These are phyloP conservation scores for Abortiporus biennis DNA, from an alignment of 1,284 basidiomycete genomes.

Conservation along the genomic window DNA sequence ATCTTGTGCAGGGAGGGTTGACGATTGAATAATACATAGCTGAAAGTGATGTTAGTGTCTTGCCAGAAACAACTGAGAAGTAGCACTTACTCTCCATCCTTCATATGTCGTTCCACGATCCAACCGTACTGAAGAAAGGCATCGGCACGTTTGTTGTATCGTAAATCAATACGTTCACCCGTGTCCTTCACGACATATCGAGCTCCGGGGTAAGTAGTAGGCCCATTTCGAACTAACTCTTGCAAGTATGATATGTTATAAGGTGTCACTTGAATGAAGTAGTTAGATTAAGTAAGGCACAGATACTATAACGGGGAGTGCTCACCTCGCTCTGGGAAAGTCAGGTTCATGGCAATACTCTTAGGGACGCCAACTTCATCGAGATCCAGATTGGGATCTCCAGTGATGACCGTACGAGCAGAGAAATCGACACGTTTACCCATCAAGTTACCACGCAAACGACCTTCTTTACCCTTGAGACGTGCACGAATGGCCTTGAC, in stretches of 20 bases:
- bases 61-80: not conserved
- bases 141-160: constrained; percentile 97
- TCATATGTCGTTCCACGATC: constrained; percentile 97
- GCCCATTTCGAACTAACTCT: constrained; percentile 95
- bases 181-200: constrained; percentile 97
- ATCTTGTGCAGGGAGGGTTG: constrained; percentile 99
- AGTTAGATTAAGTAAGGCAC: constrained; percentile 7
- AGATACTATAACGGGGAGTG: constrained; percentile 8
- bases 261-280: constrained; percentile 72
- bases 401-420: constrained; percentile 98
- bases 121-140: constrained; percentile 97
- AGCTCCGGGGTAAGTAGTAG: constrained; percentile 93
- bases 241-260: constrained; percentile 97
- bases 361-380: constrained; percentile 98
- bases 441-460: constrained; percentile 97
- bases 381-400: constrained; percentile 94
- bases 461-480: constrained; percentile 98
- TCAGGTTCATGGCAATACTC: constrained; percentile 97
- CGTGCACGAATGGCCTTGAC: constrained; percentile 98
- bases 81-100: constrained; percentile 87
- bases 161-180: constrained; percentile 94
- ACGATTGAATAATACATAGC: constrained; percentile 96
- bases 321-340: constrained; percentile 92
- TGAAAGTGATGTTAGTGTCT: constrained; percentile 22
- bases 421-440: constrained; percentile 99